Percentiles rank a stretch among this genome's conserved stretches.
Evolutionary conservation across 2,329 filamentous ascomycete genomes (phyloP).

Genomic region (Colletotrichum spinosum): DNA sequence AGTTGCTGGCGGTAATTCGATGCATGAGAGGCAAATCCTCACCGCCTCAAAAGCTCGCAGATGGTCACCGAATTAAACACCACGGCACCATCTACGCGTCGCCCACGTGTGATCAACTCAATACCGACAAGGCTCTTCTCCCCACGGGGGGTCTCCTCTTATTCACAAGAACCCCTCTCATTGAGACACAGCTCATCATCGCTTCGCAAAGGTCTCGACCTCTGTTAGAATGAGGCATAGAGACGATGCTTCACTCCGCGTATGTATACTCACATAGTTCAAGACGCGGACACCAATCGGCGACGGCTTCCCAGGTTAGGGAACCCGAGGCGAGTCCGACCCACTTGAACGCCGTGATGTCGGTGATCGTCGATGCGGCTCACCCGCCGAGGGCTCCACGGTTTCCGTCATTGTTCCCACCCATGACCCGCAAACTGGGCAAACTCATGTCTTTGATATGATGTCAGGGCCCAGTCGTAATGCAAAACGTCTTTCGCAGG

Average conservation of each 20-base stretch:
- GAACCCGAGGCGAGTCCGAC: constrained; percentile 4
- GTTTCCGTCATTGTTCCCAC: constrained; percentile 34
- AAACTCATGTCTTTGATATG: constrained; percentile 7
- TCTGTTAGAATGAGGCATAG: background rate
- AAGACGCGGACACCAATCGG: background rate
- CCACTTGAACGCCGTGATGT: constrained; percentile 10
- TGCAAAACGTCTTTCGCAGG: background rate
- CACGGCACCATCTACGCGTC: too few relatives aligned
- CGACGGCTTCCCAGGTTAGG: constrained; percentile 1
- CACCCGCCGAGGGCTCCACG: constrained; percentile 22
- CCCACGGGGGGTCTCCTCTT: background rate
- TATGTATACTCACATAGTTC: background rate
- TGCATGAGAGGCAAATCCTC: background rate
- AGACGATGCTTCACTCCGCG: background rate
- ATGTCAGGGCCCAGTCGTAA: constrained; percentile 27
- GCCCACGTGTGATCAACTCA: background rate
- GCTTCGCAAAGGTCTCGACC: background rate
- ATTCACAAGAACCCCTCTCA: background rate
- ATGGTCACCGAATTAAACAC: too few relatives aligned
- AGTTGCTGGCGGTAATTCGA: background rate
- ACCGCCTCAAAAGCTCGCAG: background rate
- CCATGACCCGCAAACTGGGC: constrained; percentile 22
- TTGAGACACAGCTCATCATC: background rate
- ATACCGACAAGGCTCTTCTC: background rate
- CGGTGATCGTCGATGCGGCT: constrained; percentile 17